These are phyloP conservation scores for Aspergillus sp. DNA, from an alignment of 2,329 filamentous ascomycete genomes.

Conservation along the genomic window DNA sequence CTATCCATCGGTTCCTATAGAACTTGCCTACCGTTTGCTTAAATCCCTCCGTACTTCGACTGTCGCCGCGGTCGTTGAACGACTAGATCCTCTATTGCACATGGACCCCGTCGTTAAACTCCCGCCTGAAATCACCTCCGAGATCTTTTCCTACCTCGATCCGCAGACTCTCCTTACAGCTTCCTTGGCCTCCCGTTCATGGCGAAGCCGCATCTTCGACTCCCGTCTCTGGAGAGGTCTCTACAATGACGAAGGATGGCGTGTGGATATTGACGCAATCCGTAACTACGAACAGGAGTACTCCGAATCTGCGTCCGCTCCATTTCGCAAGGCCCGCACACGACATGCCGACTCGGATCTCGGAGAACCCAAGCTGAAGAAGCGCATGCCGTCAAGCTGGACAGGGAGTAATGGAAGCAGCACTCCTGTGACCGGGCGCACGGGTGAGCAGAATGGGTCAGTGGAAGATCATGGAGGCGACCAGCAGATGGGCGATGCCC, in stretches of 20 bases:
- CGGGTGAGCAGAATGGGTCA: not conserved
- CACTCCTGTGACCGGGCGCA: slow-evolving; percentile 3
- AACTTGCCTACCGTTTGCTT: slow-evolving; percentile 74
- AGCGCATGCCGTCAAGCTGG: slow-evolving; percentile 45
- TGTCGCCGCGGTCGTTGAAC: slow-evolving; percentile 74
- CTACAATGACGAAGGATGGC: slow-evolving; percentile 84
- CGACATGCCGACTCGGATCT: slow-evolving; percentile 44
- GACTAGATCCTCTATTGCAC: slow-evolving; percentile 76
- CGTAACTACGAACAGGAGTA: slow-evolving; percentile 58
- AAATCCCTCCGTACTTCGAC: slow-evolving; percentile 73
- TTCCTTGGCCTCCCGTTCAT: slow-evolving; percentile 72
- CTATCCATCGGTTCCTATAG: slow-evolving; percentile 41
- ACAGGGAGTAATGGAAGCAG: slow-evolving; percentile 33
- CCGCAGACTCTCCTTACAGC: slow-evolving; percentile 74
- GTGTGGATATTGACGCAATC: slow-evolving; percentile 63
- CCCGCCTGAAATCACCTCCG: slow-evolving; percentile 83
- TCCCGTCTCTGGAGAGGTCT: slow-evolving; percentile 79
- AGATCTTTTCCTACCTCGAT: slow-evolving; percentile 82
- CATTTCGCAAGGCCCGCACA: slow-evolving; percentile 43
- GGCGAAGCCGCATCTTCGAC: slow-evolving; percentile 78
- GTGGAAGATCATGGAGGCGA: slow-evolving; percentile 35
- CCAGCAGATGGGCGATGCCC: slow-evolving; percentile 40
- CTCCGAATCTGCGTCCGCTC: slow-evolving; percentile 30
- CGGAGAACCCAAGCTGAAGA: slow-evolving; percentile 50
- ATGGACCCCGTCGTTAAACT: slow-evolving; percentile 86